These are phyloP conservation scores for Sophora flavescens DNA, from an alignment of 306 rosid genomes.

Conservation along the genomic window DNA sequence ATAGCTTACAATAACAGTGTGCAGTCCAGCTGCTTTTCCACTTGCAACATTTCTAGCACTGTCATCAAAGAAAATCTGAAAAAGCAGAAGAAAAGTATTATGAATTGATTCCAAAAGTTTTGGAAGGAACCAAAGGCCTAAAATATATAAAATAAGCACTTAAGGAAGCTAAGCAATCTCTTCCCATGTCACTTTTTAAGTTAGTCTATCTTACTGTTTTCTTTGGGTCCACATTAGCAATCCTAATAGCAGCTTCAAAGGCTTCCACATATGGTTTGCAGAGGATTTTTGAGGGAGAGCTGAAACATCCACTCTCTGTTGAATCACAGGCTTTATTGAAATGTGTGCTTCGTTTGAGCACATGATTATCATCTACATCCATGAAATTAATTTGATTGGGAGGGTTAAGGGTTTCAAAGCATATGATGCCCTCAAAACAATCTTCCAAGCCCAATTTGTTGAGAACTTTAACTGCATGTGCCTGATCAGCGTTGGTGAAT, in stretches of 20 bases:
- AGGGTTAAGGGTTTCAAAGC: constrained; percentile 92
- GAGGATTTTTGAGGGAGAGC: constrained; percentile 53
- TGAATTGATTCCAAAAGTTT: constrained; percentile 34
- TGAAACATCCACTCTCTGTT: constrained; percentile 24
- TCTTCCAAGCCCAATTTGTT: constrained; percentile 75
- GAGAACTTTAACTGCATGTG: constrained; percentile 75
- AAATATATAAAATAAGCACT: constrained; percentile 1
- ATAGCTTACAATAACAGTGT: constrained; percentile 77
- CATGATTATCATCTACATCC: constrained; percentile 12
- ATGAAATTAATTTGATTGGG: constrained; percentile 38
- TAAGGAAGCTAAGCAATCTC: constrained; percentile 12
- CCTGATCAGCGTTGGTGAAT: constrained; percentile 83
- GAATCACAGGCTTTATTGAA: background rate
- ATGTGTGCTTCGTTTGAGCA: background rate
- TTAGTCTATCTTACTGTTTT: constrained; percentile 61
- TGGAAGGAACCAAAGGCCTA: background rate
- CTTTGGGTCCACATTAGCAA: constrained; percentile 66
- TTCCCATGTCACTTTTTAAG: background rate
- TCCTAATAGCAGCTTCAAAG: constrained; percentile 69
- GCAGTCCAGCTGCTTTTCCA: constrained; percentile 81
- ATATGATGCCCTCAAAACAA: constrained; percentile 82
- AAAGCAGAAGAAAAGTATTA: constrained; percentile 16
- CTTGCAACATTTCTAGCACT: constrained; percentile 79
- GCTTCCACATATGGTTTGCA: constrained; percentile 85
- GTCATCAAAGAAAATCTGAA: constrained; percentile 89